phyloP scores from a whole-genome alignment of 208 protist genomes.

The Naegleria lovaniensis region DNA sequence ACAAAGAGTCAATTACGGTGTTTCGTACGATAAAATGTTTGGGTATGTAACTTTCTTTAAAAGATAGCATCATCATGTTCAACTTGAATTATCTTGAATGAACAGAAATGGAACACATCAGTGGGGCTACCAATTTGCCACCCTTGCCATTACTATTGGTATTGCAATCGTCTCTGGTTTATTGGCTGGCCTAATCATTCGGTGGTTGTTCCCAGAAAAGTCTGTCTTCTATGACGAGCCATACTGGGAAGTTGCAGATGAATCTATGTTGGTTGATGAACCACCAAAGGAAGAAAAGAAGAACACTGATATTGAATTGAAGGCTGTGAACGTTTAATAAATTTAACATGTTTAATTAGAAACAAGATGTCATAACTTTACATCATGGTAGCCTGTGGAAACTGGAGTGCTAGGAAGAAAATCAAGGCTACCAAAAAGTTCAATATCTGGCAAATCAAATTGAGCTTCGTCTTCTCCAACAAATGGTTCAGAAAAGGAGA shows the following conservation, averaged over 20 bases:
- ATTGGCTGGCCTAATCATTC: neutral
- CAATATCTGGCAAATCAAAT: neutral
- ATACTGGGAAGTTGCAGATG: neutral
- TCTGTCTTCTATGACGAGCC: neutral
- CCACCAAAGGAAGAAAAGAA: neutral
- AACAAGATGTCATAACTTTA: neutral
- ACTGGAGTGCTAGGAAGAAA: neutral
- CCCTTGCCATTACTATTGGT: neutral
- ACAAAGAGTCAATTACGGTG: neutral
- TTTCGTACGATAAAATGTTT: neutral
- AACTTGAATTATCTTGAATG: neutral
- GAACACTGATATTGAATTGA: neutral
- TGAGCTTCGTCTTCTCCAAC: neutral
- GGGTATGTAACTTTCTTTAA: neutral
- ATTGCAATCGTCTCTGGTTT: neutral
- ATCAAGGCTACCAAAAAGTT: neutral
- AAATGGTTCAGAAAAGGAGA: neutral
- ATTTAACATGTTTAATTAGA: neutral
- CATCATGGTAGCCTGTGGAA: neutral
- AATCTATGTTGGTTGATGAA: neutral
- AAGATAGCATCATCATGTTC: too few species aligned
- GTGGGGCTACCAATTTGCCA: neutral
- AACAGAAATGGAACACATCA: neutral
- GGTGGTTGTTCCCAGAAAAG: neutral
- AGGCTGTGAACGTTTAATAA: neutral